These are phyloP conservation scores for Blastocystis sp. DNA, from an alignment of 352 stramenopile species.

Conservation along the genomic window DNA sequence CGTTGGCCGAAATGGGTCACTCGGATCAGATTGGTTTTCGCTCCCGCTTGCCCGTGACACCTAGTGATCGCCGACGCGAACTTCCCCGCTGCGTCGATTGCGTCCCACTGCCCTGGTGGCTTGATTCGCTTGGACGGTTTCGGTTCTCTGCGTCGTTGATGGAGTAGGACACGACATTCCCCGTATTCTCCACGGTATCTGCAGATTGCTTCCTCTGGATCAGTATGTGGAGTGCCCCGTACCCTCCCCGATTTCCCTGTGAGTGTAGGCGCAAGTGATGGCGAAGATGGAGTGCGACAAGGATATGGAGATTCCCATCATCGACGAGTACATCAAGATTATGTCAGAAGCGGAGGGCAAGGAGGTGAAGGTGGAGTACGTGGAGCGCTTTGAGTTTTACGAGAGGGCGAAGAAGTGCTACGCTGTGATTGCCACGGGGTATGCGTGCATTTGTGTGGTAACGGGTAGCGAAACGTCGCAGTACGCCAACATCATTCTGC, in stretches of 20 bases:
- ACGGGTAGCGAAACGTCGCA: constrained; percentile 67
- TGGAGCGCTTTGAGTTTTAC: constrained; percentile 74
- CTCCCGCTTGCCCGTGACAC: background rate
- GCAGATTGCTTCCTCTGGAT: constrained; percentile 68
- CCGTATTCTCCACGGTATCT: constrained; percentile 69
- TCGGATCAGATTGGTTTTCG: constrained; percentile 69
- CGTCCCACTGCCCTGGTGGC: constrained; percentile 61
- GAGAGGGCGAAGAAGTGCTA: constrained; percentile 73
- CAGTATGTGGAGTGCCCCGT: constrained; percentile 74
- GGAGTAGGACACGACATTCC: constrained; percentile 61
- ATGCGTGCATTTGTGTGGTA: background rate
- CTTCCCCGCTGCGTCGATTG: constrained; percentile 71
- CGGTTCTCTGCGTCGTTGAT: background rate
- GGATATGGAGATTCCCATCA: constrained; percentile 73
- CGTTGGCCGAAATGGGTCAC: constrained; percentile 70
- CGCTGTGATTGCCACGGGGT: constrained; percentile 71
- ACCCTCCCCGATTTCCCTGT: background rate
- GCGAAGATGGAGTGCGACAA: constrained; percentile 74
- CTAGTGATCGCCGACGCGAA: constrained; percentile 70
- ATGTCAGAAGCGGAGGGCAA: constrained; percentile 60
- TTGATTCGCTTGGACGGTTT: constrained; percentile 73
- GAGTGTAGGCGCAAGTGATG: constrained; percentile 61
- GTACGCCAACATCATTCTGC: constrained; percentile 74
- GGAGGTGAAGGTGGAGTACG: constrained; percentile 50
- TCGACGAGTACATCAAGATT: constrained; percentile 72